phyloP scores from a whole-genome alignment of 768 basidiomycete genomes.

The Hypsizygus marmoreus region DNA sequence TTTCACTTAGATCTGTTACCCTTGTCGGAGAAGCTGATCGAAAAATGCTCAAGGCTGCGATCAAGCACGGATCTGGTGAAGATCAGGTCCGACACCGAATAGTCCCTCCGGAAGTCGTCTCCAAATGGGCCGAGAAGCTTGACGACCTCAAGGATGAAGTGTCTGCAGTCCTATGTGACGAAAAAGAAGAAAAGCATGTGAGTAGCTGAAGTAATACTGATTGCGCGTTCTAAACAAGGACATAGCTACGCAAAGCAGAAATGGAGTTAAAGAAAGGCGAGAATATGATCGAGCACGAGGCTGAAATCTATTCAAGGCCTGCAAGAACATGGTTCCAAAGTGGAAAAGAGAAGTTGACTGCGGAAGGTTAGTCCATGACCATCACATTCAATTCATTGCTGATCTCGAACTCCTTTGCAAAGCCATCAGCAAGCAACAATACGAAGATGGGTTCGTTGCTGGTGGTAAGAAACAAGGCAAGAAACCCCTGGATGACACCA shows the following conservation, averaged over 20 bases:
- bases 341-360: slow-evolving; percentile 75
- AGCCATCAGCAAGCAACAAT: slow-evolving; percentile 79
- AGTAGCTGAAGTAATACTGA: slow-evolving; percentile 17
- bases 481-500: slow-evolving; percentile 35
- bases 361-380: slow-evolving; percentile 59
- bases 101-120: slow-evolving; percentile 72
- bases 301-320: slow-evolving; percentile 90
- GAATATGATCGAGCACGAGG: slow-evolving; percentile 92
- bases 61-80: slow-evolving; percentile 79
- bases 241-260: slow-evolving; percentile 83
- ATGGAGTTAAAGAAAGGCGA: slow-evolving; percentile 96
- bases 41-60: slow-evolving; percentile 93
- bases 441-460: slow-evolving; percentile 56
- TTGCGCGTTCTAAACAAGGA: slow-evolving; percentile 8
- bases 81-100: slow-evolving; percentile 90
- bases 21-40: slow-evolving; percentile 95
- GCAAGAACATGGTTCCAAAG: slow-evolving; percentile 99
- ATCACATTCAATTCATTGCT: slow-evolving; percentile 8
- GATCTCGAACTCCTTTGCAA: slow-evolving; percentile 3
- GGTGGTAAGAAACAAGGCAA: slow-evolving; percentile 41
- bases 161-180: slow-evolving; percentile 78
- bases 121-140: slow-evolving; percentile 70
- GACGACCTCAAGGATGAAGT: slow-evolving; percentile 77
- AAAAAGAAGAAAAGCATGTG: slow-evolving; percentile 94
- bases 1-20: slow-evolving; percentile 74